Base-by-base conservation (phyloP, 176 grass and related monocot species). In the Poa annua region DNA sequence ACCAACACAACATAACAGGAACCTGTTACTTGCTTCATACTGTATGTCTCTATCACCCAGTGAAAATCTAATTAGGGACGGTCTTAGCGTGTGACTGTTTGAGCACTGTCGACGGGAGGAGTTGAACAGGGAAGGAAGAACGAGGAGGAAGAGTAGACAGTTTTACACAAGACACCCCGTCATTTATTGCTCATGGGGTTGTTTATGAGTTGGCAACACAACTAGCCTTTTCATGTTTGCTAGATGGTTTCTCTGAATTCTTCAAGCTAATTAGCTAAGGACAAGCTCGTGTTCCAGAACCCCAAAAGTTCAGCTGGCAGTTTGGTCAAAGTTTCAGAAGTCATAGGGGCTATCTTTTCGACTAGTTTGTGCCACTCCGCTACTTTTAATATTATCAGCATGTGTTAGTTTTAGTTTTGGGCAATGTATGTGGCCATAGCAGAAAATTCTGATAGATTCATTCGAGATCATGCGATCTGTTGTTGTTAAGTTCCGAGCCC, bases 231-330 rank as follows among this genome's bases (percentile, higher is more conserved):
- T 81, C 47, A 25, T 69, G 79, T 39, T 41, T 24, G 11, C 12
- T 41, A 41, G 63, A 69, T 81, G 48, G 25, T 69, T 81, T 14
- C 4, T 75, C 21, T 60, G 12, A 83, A 50, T 75, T 49, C 33
- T 17, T 39, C 26, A 81, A 19, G 65, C 67, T 69, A 54, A 61
- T 21, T 55, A 26, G 49, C 67, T 42, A 25, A 61, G 34, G 21
- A 3, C 15, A 50, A 11, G 24, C 22, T 79, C 3, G 7, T 36
- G 52, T 45, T 39, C 11, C 38, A 60, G 33, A 38, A 2, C 19
- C 24, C 45, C 11, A 2, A 39, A 53, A 65, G 26, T 80, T 36
- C 34, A 3, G 26, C 10, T 22, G 34, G 29, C 44, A 20, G 17
- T 33, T 50, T 34, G 38, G 7, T 59, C 48, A 39, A 83, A 48